These are phyloP conservation scores for Trichocomaceae sp. DNA, from an alignment of 2,329 filamentous ascomycete species.

Conservation along the genomic window DNA sequence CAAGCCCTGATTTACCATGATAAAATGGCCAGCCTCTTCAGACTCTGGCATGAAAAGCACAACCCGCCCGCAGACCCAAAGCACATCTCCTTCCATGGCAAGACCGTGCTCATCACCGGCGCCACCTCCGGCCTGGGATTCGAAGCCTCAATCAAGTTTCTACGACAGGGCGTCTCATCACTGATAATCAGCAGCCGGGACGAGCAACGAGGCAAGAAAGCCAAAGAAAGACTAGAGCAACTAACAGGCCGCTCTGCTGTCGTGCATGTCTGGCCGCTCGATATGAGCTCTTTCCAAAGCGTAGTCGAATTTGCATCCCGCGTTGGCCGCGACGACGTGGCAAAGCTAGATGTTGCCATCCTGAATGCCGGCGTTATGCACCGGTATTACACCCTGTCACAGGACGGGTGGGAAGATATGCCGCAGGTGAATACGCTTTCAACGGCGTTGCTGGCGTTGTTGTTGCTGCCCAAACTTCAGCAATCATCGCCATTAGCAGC, in stretches of 20 bases:
- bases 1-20: background rate
- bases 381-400: slow-evolving; percentile 28
- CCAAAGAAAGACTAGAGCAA: slow-evolving; percentile 35
- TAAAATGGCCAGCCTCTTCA: slow-evolving; percentile 9
- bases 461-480: slow-evolving; percentile 46
- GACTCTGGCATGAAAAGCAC: slow-evolving; percentile 9
- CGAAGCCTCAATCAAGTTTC: slow-evolving; percentile 45
- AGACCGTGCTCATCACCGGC: slow-evolving; percentile 46
- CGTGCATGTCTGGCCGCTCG: slow-evolving; percentile 41
- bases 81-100: slow-evolving; percentile 36
- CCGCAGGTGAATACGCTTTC: slow-evolving; percentile 55
- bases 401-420: slow-evolving; percentile 46
- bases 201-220: slow-evolving; percentile 35
- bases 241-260: slow-evolving; percentile 23
- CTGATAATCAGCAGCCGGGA: slow-evolving; percentile 45
- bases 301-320: slow-evolving; percentile 39
- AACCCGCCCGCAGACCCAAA: slow-evolving; percentile 32
- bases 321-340: slow-evolving; percentile 25
- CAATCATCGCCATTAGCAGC: slow-evolving; percentile 15
- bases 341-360: slow-evolving; percentile 39
- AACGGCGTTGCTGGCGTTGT: slow-evolving; percentile 48
- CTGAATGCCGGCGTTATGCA: slow-evolving; percentile 43
- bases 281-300: slow-evolving; percentile 42
- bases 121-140: slow-evolving; percentile 47
- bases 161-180: slow-evolving; percentile 34